Conservation (phyloP, 768 basidiomycete genomes). For the Suillus bovinus region DNA sequence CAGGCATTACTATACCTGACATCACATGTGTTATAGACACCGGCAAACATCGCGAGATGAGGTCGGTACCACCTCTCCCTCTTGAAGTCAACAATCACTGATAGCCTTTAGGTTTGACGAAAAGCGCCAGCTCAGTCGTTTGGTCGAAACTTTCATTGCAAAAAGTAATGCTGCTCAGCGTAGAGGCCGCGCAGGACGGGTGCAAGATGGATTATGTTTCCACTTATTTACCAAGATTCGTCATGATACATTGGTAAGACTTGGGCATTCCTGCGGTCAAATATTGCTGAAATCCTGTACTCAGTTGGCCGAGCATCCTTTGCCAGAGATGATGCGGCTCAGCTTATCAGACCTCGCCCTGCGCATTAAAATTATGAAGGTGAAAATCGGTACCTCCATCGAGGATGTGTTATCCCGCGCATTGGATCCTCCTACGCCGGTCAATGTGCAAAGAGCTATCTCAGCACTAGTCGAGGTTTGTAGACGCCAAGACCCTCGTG, state of each 20-base stretch:
- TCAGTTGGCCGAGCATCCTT: constrained; percentile 85
- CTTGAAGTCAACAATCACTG: constrained; percentile 9
- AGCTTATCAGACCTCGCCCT: constrained; percentile 90
- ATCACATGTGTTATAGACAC: constrained; percentile 96
- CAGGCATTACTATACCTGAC: constrained; percentile 97
- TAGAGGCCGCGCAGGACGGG: constrained; percentile 90
- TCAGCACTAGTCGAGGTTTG: constrained; percentile 85
- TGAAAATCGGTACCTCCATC: constrained; percentile 81
- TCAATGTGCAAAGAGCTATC: constrained; percentile 90
- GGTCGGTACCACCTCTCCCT: constrained; percentile 39
- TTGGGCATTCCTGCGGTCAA: not conserved
- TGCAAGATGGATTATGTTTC: constrained; percentile 87
- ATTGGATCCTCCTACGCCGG: constrained; percentile 81
- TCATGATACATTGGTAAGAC: constrained; percentile 72
- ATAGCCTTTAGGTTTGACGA: constrained; percentile 75
- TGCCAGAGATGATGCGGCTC: constrained; percentile 94
- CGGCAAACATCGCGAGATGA: constrained; percentile 94
- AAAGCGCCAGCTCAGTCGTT: constrained; percentile 90
- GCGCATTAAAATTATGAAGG: constrained; percentile 91
- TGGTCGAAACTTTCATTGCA: constrained; percentile 90
- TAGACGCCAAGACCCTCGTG: not conserved
- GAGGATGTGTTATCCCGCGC: constrained; percentile 88
- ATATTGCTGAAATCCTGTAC: constrained; percentile 8
- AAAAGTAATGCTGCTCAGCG: constrained; percentile 89
- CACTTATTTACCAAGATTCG: constrained; percentile 91